A percentile compares a stretch with the other conserved stretches of the same genome.
phyloP scores from a whole-genome alignment of 495 filamentous ascomycete species.

The Halenospora varia region DNA sequence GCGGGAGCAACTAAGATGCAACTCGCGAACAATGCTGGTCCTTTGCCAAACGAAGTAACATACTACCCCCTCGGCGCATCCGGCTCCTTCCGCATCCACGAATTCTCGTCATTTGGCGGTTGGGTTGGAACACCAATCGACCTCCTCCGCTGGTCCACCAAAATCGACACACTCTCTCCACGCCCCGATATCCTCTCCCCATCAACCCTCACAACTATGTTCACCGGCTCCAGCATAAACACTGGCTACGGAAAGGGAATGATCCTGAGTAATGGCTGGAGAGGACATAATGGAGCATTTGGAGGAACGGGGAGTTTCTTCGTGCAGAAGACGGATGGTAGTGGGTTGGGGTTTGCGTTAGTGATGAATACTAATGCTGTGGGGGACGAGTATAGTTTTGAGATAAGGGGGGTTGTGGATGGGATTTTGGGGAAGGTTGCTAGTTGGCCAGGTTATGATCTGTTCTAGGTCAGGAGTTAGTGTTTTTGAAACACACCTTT shows the following conservation, averaged over 20 bases:
- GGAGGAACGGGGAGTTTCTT: not conserved
- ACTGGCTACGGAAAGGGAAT: not conserved
- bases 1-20: slow-evolving; percentile 6
- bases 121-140: slow-evolving; percentile 7
- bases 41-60: slow-evolving; percentile 4
- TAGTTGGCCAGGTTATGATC: not conserved
- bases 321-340: not conserved
- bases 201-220: not conserved
- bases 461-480: too few relatives aligned
- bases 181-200: not conserved
- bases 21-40: slow-evolving; percentile 3
- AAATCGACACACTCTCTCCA: not conserved
- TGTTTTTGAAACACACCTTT: too few relatives aligned
- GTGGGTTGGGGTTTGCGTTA: not conserved
- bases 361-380: slow-evolving; percentile 1
- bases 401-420: not conserved
- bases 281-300: slow-evolving; percentile 1
- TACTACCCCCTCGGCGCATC: slow-evolving; percentile 9
- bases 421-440: not conserved
- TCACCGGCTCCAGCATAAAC: not conserved
- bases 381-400: not conserved
- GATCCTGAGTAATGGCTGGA: not conserved
- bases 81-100: slow-evolving; percentile 1
- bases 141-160: not conserved
- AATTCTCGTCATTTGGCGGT: slow-evolving; percentile 8